Percentiles rank a stretch among this genome's conserved stretches.
phyloP scores from a whole-genome alignment of 1,139 yeast species.

The Kodamaea sp. region DNA sequence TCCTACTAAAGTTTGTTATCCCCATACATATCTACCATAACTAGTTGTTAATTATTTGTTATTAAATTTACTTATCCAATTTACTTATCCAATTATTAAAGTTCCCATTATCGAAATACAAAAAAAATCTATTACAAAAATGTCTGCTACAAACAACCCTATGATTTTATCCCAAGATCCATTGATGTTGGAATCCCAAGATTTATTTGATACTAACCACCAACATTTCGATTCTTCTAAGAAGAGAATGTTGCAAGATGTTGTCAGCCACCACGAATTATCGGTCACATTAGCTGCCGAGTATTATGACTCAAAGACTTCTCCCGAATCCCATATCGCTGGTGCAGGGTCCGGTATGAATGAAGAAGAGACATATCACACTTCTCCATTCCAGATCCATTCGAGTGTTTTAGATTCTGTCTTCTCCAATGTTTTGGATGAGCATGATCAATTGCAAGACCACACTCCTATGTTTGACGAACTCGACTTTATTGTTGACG shows the following conservation, averaged over 20 bases:
- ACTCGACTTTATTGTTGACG: conserved; percentile 44
- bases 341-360: conserved; percentile 4
- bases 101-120: conserved; percentile 5
- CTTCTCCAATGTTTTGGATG: conserved; percentile 48
- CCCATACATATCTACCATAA: conserved; percentile 4
- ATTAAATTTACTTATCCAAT: conserved; percentile 2
- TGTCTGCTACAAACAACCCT: conserved; percentile 27
- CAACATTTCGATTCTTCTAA: conserved; percentile 7
- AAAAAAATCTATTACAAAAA: conserved; percentile 10
- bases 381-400: conserved; percentile 51
- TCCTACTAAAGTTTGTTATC: not conserved
- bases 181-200: conserved; percentile 26
- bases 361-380: conserved; percentile 10
- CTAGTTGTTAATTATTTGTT: conserved; percentile 3
- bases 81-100: conserved; percentile 3
- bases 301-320: conserved; percentile 9
- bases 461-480: conserved; percentile 68
- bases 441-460: conserved; percentile 33
- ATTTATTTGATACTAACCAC: conserved; percentile 15
- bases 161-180: conserved; percentile 29
- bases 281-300: conserved; percentile 17
- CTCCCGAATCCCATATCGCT: conserved; percentile 1
- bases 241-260: conserved; percentile 6
- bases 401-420: conserved; percentile 61
- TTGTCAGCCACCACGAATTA: conserved; percentile 11